Evolutionary conservation across 139 green algal species (phyloP), one percentile per base, ranked within the genome.

Genomic region (Astrephomene gubernaculifera): DNA sequence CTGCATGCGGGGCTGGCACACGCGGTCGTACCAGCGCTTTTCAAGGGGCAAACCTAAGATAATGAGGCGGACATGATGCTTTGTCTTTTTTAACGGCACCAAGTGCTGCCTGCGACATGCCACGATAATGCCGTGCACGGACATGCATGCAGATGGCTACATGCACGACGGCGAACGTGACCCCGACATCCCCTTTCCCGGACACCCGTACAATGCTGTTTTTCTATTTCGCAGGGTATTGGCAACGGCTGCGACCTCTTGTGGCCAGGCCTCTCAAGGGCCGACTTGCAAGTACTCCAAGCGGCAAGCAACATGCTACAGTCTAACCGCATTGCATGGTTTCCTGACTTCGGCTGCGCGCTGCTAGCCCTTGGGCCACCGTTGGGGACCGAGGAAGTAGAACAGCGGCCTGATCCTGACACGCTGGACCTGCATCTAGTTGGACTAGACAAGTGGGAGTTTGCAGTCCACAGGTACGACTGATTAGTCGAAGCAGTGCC

Each of bases 401-500:
- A n/a, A n/a, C n/a, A n/a, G 43, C 44, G 63, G 31, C 19, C 63
- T 8, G 24, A 33, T 8, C 78, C 78, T 39, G 80, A 61, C 14
- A 8, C 52, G 2, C 27, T 88, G 27, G 8, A 14, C 0, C 54
- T 90, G 53, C 25, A 61, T 3, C 19, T 90, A 17, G 54, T 90
- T 4, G 72, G 39, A 0, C 73, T 88, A 35, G 86, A 90, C 36
- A 61, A 63, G n/a, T 90, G 86, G 86, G 1, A 21, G 6, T 79
- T 86, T 24, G 2, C 29, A 4, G 7, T 63, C 0, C 86, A 90
- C 65, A 79, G 67, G 67, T 69, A 67, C 0, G 57, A 17, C n/a
- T n/a, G n/a, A n/a, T n/a, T n/a, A n/a, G n/a, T n/a, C n/a, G n/a
- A n/a, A n/a, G n/a, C n/a, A n/a, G n/a, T n/a, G n/a, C n/a, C n/a